Base-by-base conservation (phyloP, 495 filamentous ascomycete genomes). In the Entonaema liquescens region DNA sequence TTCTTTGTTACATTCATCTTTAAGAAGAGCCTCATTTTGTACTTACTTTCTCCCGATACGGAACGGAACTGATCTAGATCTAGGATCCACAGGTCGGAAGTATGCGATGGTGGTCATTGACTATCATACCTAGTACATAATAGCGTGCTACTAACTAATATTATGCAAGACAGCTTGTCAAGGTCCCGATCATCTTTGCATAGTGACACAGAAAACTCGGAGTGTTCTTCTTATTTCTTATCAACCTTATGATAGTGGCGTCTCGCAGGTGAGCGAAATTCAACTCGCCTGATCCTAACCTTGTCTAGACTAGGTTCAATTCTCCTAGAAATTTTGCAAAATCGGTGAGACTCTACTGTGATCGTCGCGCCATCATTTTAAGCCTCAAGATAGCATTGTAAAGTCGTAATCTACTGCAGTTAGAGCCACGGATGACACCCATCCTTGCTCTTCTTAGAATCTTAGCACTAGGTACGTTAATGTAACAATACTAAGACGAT, bases 81-180 rank as follows among this genome's bases (percentile, higher is more conserved):
- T 17, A 15, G 38, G 38, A n/a, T 21, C 53, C 60, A 15, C 25
- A 36, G 5, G 15, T 19, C 40, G 36, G 49, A 50, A 40, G 23
- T 66, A 23, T 57, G 33, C 40, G 50, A 66, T 62, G 49, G 31
- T 23, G 54, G 60, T 23, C 28, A 29, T 67, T 36, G 21, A 60
- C 49, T 35, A 35, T 13, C 58, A 71, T 62, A 44, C 57, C 59
- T 21, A 57, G 15, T 25, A 63, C 42, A 36, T 58, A 58, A 58
- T 35, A 33, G 6, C 31, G 11, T 33, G 11, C 31, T 33, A 33
- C 2, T 5, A 61, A 13, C 12, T 65, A 72, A 72, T 72, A 65
- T 65, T 65, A 72, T 68, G 64, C 64, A 72, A 65, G 70, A 59
- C 65, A 68, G 23, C 35, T 29, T 55, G 33, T 55, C 59, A 28